Percentiles rank a stretch among this genome's conserved stretches.
Evolutionary conservation across 192 early-diverging fungal genomes (phyloP).

Genomic region (Podila minutissima): DNA sequence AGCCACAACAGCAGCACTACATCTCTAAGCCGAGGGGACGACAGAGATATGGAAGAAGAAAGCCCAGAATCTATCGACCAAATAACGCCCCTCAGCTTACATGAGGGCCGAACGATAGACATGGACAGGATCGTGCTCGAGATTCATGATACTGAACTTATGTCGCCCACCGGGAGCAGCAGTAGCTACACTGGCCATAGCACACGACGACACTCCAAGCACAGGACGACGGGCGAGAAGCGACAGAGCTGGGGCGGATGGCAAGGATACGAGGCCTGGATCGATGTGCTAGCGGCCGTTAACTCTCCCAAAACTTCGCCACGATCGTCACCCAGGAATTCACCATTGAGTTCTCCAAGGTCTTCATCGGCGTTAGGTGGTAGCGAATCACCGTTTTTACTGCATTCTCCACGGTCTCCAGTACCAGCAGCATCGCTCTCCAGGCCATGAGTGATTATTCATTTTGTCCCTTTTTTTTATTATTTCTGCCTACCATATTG

Average conservation of each 20-base stretch:
- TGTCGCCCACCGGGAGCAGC: conserved; percentile 35
- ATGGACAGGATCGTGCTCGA: not conserved
- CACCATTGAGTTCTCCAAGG: conserved; percentile 24
- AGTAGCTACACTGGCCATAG: not conserved
- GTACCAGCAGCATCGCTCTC: no score
- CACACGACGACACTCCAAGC: not conserved
- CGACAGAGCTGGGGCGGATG: conserved; percentile 45
- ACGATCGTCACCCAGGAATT: conserved; percentile 19
- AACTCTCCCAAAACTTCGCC: conserved; percentile 33
- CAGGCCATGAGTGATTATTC: no score
- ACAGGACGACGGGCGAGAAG: not conserved
- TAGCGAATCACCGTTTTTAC: no score
- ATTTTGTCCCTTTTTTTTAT: no score
- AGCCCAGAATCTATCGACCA: not conserved
- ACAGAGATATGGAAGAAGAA: not conserved
- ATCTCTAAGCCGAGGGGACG: not conserved
- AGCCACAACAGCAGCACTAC: not conserved
- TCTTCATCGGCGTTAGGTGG: not conserved
- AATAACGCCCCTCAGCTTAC: not conserved
- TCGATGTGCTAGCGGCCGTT: conserved; percentile 32
- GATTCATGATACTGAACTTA: conserved; percentile 8
- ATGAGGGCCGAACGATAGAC: not conserved
- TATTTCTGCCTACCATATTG: no score
- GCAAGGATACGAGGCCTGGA: conserved; percentile 52
- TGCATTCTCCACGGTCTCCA: no score